Conservation (phyloP, 108 stramenopile species). For the Cyclostephanos tholiformis region DNA sequence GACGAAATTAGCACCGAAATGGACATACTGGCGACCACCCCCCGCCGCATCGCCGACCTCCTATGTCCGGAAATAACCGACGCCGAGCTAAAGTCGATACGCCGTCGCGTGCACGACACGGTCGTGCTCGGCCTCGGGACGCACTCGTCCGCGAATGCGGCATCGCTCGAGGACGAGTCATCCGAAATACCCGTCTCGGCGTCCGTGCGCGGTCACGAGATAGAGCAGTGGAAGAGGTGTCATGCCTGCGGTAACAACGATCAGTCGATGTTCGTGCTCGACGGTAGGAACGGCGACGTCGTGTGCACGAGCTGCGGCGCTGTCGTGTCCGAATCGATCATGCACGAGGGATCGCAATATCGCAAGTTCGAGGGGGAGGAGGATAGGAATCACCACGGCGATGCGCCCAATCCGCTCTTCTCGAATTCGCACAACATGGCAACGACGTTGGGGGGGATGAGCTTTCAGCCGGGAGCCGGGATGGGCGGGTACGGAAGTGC, state of each 20-base stretch:
- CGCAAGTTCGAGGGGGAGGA: conserved; percentile 93
- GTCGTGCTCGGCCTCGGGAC: conserved; percentile 80
- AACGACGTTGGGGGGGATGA: conserved; percentile 72
- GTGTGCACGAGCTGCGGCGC: conserved; percentile 85
- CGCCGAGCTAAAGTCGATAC: conserved; percentile 65
- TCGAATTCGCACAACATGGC: conserved; percentile 83
- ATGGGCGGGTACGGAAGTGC: conserved; percentile 69
- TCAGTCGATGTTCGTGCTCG: conserved; percentile 77
- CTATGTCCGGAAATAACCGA: conserved; percentile 69
- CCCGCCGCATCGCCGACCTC: conserved; percentile 76
- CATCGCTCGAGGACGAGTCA: conserved; percentile 52
- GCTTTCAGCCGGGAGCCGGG: conserved; percentile 69
- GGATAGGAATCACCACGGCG: conserved; percentile 90
- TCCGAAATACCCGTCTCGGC: conserved; percentile 50
- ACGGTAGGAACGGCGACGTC: conserved; percentile 87
- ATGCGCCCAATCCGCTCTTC: conserved; percentile 79
- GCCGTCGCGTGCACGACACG: conserved; percentile 81
- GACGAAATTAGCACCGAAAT: conserved; percentile 59
- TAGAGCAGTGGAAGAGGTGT: conserved; percentile 76
- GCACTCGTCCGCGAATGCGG: conserved; percentile 33
- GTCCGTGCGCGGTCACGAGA: conserved; percentile 37
- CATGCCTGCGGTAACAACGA: conserved; percentile 83
- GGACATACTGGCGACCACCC: conserved; percentile 82
- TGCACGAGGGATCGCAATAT: conserved; percentile 86
- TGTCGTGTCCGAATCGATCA: conserved; percentile 78